Percentiles rank a stretch among this genome's conserved stretches.
phyloP scores from a whole-genome alignment of 2,329 filamentous ascomycete species.

The Paracoccidioides lutzii region DNA sequence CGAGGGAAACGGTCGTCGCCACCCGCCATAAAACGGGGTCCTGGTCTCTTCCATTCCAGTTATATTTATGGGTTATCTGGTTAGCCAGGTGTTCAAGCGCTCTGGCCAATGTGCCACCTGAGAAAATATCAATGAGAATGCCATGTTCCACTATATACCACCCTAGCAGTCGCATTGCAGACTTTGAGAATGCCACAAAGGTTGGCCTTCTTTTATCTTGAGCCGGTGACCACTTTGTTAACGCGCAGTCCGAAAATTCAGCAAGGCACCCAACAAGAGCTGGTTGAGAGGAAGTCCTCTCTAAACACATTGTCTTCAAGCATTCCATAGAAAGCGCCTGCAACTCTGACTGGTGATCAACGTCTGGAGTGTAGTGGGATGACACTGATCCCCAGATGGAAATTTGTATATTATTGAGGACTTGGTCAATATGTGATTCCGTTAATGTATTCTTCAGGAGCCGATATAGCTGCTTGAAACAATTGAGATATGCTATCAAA shows the following conservation, averaged over 20 bases:
- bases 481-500: slow-evolving; percentile 68
- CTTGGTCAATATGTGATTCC: slow-evolving; percentile 49
- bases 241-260: slow-evolving; percentile 53
- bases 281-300: slow-evolving; percentile 26
- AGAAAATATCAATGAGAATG: slow-evolving; percentile 54
- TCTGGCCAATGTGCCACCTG: slow-evolving; percentile 50
- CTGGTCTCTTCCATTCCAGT: slow-evolving; percentile 59
- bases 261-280: slow-evolving; percentile 40
- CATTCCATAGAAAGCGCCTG: slow-evolving; percentile 25
- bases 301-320: slow-evolving; percentile 23
- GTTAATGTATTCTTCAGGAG: slow-evolving; percentile 55
- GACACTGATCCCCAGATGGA: slow-evolving; percentile 57
- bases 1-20: slow-evolving; percentile 58
- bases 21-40: slow-evolving; percentile 63
- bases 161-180: slow-evolving; percentile 56
- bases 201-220: slow-evolving; percentile 48
- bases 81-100: slow-evolving; percentile 54
- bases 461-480: slow-evolving; percentile 64
- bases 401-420: slow-evolving; percentile 57
- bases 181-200: slow-evolving; percentile 80
- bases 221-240: slow-evolving; percentile 25
- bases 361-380: slow-evolving; percentile 27
- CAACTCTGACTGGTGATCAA: slow-evolving; percentile 27
- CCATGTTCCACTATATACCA: slow-evolving; percentile 30
- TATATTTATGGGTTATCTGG: slow-evolving; percentile 69